These are phyloP conservation scores for Ligustrum vulgare DNA, from an alignment of 257 asterid genomes.

Conservation along the genomic window DNA sequence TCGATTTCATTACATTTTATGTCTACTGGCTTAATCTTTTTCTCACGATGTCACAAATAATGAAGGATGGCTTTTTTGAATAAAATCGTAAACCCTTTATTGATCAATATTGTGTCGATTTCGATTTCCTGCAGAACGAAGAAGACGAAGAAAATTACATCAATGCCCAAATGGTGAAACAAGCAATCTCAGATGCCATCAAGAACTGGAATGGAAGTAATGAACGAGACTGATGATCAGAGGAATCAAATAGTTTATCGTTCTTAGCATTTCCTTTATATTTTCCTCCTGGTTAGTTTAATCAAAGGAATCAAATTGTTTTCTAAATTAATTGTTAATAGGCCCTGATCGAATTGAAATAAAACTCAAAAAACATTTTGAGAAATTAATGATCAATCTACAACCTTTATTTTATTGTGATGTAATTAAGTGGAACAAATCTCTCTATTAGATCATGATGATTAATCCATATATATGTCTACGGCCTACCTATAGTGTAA, in stretches of 20 bases:
- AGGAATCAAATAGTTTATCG: too few relatives aligned
- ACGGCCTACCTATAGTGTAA: neutral
- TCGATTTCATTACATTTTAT: neutral
- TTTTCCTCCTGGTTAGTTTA: conserved; percentile 1
- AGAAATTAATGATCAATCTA: neutral
- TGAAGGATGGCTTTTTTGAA: neutral
- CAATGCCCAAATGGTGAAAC: conserved; percentile 61
- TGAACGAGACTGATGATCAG: conserved; percentile 17
- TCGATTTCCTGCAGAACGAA: conserved; percentile 43
- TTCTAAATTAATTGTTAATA: conserved; percentile 8
- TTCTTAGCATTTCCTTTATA: conserved; percentile 9
- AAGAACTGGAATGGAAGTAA: conserved; percentile 67
- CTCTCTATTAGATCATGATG: neutral
- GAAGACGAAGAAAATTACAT: conserved; percentile 53
- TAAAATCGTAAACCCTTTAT: neutral
- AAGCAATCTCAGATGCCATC: conserved; percentile 60
- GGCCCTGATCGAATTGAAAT: conserved; percentile 28
- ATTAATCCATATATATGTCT: neutral
- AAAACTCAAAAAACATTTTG: neutral
- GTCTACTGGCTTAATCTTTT: too few relatives aligned
- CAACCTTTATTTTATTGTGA: neutral
- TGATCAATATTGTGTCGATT: neutral
- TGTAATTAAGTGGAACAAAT: neutral
- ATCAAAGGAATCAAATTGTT: neutral
- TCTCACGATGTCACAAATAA: neutral